Conservation (phyloP, 2,329 filamentous ascomycete species). For the Lachnellula cervina region DNA sequence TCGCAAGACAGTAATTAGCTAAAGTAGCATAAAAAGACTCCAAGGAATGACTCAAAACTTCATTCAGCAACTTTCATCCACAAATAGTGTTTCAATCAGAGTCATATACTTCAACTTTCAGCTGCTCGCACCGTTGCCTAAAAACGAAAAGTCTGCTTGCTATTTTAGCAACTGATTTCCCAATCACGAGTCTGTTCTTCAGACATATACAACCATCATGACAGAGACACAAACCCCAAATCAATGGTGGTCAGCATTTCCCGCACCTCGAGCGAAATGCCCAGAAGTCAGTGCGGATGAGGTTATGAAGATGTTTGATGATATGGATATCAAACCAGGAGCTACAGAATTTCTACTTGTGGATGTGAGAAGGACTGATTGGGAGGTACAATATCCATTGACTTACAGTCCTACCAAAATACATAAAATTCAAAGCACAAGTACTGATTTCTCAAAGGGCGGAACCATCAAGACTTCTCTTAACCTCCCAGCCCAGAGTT, state of each 20-base stretch:
- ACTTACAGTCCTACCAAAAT: not conserved
- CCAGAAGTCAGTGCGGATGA: slow-evolving; percentile 37
- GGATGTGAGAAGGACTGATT: slow-evolving; percentile 50
- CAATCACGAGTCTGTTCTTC: not conserved
- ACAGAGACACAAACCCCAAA: slow-evolving; percentile 8
- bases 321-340: slow-evolving; percentile 29
- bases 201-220: slow-evolving; percentile 1
- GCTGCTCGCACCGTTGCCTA: not conserved
- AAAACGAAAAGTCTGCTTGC: not conserved
- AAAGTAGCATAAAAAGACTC: not conserved
- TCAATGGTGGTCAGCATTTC: slow-evolving; percentile 33
- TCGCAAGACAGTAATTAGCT: not conserved
- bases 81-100: not conserved
- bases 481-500: slow-evolving; percentile 51
- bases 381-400: slow-evolving; percentile 34
- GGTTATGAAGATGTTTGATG: slow-evolving; percentile 39
- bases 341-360: slow-evolving; percentile 42
- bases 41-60: not conserved
- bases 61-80: not conserved
- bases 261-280: slow-evolving; percentile 38
- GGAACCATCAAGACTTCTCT: slow-evolving; percentile 56
- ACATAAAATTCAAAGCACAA: not conserved
- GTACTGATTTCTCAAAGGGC: slow-evolving; percentile 38
- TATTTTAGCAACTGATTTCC: not conserved
- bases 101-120: not conserved